These are phyloP conservation scores for Annulohypoxylon moriforme DNA, from an alignment of 495 filamentous ascomycete genomes.

Conservation along the genomic window DNA sequence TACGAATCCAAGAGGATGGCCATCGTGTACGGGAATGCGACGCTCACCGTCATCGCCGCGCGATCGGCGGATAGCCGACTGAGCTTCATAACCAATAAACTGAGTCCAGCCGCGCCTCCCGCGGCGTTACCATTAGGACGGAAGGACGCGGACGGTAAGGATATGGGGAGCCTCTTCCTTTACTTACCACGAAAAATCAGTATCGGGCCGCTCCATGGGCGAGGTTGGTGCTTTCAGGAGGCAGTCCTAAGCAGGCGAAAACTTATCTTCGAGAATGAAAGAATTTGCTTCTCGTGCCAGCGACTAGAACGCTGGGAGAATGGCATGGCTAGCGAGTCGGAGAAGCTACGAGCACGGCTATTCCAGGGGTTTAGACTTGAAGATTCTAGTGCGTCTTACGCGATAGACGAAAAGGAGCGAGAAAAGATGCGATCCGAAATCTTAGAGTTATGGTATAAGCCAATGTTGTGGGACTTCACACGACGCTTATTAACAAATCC, in stretches of 20 bases:
- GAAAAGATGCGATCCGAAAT: conserved; percentile 16
- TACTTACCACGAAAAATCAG: neutral
- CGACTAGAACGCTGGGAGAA: conserved; percentile 13
- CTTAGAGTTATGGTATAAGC: conserved; percentile 24
- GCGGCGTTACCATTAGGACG: conserved; percentile 4
- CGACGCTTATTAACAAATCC: conserved; percentile 27
- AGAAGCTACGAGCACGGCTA: conserved; percentile 5
- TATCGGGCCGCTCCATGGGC: neutral
- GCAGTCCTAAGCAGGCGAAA: conserved; percentile 48
- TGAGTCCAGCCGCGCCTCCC: conserved; percentile 11
- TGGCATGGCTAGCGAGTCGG: conserved; percentile 8
- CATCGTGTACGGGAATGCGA: conserved; percentile 41
- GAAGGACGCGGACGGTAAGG: neutral
- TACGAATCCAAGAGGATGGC: conserved; percentile 42
- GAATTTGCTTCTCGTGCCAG: conserved; percentile 49
- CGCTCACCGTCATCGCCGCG: conserved; percentile 35
- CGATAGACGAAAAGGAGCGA: neutral
- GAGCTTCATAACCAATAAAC: conserved; percentile 13
- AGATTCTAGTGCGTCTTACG: neutral
- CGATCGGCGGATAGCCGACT: conserved; percentile 28
- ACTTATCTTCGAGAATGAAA: conserved; percentile 45
- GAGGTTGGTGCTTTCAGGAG: conserved; percentile 53
- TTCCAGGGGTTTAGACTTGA: conserved; percentile 5
- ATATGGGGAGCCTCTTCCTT: conserved; percentile 16
- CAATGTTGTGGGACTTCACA: conserved; percentile 22